A percentile compares a stretch with the other conserved stretches of the same genome.
Conservation (phyloP, 768 basidiomycete species). For the Pulveroboletus sp. region DNA sequence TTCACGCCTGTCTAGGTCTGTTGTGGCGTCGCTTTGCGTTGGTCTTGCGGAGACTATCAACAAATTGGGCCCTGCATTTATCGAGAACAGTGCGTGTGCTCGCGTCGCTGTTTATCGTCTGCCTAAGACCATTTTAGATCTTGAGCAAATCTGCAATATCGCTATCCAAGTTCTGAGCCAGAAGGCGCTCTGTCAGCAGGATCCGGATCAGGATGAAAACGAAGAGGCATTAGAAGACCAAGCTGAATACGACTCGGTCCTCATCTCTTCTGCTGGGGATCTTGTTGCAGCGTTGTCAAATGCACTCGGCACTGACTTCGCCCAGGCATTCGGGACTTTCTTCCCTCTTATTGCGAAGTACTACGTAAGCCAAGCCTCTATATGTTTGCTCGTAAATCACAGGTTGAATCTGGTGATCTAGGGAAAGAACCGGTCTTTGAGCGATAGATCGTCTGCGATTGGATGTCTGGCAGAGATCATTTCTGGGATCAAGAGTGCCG, state of each 20-base stretch:
- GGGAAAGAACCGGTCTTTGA: slow-evolving; percentile 83
- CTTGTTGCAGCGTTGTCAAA: slow-evolving; percentile 86
- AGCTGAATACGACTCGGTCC: slow-evolving; percentile 94
- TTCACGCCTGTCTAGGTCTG: slow-evolving; percentile 50
- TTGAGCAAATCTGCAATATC: slow-evolving; percentile 75
- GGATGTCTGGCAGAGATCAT: slow-evolving; percentile 96
- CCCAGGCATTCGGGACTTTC: slow-evolving; percentile 78
- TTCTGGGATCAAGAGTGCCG: slow-evolving; percentile 79
- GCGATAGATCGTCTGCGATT: slow-evolving; percentile 89
- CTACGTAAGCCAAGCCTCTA: slow-evolving; percentile 56
- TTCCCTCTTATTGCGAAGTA: slow-evolving; percentile 87
- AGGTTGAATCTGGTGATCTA: slow-evolving; percentile 26
- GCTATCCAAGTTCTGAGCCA: slow-evolving; percentile 85
- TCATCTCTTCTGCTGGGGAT: slow-evolving; percentile 92
- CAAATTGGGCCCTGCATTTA: slow-evolving; percentile 83
- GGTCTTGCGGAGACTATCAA: slow-evolving; percentile 89
- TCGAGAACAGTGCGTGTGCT: slow-evolving; percentile 64
- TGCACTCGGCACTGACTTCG: slow-evolving; percentile 82
- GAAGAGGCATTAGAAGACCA: slow-evolving; percentile 85
- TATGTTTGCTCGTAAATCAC: not conserved
- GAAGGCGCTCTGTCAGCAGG: slow-evolving; percentile 94
- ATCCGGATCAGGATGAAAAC: slow-evolving; percentile 87
- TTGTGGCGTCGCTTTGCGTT: slow-evolving; percentile 83
- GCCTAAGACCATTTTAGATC: slow-evolving; percentile 40
- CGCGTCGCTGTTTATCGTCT: not conserved